phyloP scores from a whole-genome alignment of 495 filamentous ascomycete genomes.

The Neurospora tetrasperma region DNA sequence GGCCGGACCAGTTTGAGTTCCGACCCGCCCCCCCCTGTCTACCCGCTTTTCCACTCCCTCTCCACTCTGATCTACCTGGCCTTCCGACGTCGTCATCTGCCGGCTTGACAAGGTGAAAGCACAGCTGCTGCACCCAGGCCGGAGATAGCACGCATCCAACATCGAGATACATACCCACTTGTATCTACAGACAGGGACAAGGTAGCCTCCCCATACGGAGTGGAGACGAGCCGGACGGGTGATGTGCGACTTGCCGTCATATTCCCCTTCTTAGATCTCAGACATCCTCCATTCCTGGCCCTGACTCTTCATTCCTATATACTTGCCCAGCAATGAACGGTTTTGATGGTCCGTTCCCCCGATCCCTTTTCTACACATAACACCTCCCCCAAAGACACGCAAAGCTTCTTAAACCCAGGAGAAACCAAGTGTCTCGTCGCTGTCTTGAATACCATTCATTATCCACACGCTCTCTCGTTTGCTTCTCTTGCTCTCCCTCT shows the following conservation, averaged over 20 bases:
- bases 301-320: slow-evolving; percentile 11
- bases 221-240: slow-evolving; percentile 6
- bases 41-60: slow-evolving; percentile 6
- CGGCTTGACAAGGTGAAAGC: slow-evolving; percentile 7
- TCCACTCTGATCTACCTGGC: background rate
- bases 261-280: slow-evolving; percentile 13
- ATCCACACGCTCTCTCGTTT: slow-evolving; percentile 1
- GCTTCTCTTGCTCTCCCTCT: slow-evolving; percentile 5
- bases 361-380: slow-evolving; percentile 7
- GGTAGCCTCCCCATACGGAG: background rate
- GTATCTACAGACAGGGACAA: background rate
- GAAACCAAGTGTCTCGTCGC: slow-evolving; percentile 17
- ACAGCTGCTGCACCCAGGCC: background rate
- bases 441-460: slow-evolving; percentile 15
- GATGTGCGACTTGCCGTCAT: slow-evolving; percentile 7
- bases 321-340: slow-evolving; percentile 21
- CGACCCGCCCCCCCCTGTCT: slow-evolving; percentile 10
- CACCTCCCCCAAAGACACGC: slow-evolving; percentile 2
- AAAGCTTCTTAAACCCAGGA: slow-evolving; percentile 2
- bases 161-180: background rate
- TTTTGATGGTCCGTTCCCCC: slow-evolving; percentile 18
- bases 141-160: background rate
- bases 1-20: slow-evolving; percentile 10
- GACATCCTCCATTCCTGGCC: slow-evolving; percentile 9
- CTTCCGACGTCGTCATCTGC: slow-evolving; percentile 9